Evolutionary conservation across 2,329 filamentous ascomycete species (phyloP).

Genomic region (Talaromyces sp.): DNA sequence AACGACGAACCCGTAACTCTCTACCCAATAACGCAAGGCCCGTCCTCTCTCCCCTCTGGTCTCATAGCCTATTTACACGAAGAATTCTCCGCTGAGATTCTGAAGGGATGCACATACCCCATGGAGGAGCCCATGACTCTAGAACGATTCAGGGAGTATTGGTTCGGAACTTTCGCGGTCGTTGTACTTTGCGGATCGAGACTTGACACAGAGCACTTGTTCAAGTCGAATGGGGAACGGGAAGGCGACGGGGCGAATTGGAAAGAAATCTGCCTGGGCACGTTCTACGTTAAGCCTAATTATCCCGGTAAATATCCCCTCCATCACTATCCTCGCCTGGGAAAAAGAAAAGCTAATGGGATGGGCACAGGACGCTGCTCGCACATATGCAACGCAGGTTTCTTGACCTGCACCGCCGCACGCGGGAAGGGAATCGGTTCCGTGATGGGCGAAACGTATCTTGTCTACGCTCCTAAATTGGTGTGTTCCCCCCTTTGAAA

Average conservation of each 20-base stretch:
- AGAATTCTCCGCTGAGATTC: conserved; percentile 36
- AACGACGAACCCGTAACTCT: not conserved
- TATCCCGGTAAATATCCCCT: conserved; percentile 34
- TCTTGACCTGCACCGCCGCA: conserved; percentile 33
- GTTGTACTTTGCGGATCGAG: conserved; percentile 28
- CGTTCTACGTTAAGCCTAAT: conserved; percentile 42
- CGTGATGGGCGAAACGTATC: conserved; percentile 36
- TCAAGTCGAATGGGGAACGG: not conserved
- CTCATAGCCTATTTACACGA: conserved; percentile 30
- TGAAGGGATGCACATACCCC: conserved; percentile 36
- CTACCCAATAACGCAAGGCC: conserved; percentile 30
- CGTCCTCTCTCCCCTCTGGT: conserved; percentile 23
- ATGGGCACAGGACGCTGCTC: conserved; percentile 37
- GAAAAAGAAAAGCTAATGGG: not conserved
- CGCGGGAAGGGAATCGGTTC: conserved; percentile 34
- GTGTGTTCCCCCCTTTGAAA: conserved; percentile 22
- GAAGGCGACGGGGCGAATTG: conserved; percentile 28
- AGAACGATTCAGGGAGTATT: conserved; percentile 34
- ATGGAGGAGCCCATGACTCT: conserved; percentile 34
- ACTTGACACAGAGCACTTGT: not conserved
- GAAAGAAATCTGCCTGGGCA: conserved; percentile 36
- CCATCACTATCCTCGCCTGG: too few relatives aligned
- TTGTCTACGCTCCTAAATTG: conserved; percentile 37
- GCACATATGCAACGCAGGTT: conserved; percentile 39
- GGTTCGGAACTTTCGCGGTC: conserved; percentile 39